Evolutionary conservation across 2,329 filamentous ascomycete species (phyloP).

Genomic region (Pseudogymnoascus sp.): DNA sequence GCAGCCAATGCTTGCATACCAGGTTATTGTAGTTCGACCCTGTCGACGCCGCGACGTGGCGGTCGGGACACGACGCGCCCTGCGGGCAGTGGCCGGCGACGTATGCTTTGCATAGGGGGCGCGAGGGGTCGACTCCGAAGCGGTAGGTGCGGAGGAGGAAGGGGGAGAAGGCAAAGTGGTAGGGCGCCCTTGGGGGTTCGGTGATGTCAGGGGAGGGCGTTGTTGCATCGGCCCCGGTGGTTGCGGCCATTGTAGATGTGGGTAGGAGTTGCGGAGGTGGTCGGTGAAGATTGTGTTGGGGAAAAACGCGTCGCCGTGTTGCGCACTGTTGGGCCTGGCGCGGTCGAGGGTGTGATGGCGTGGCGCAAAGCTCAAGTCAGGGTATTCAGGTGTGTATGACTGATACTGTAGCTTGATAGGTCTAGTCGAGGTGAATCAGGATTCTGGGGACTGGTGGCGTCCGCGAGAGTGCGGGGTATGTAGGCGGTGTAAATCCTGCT

Average conservation of each 20-base stretch:
- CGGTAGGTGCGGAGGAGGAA: constrained; percentile 78
- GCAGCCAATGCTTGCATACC: constrained; percentile 98
- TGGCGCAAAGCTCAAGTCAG: not conserved
- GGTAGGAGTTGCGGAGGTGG: not conserved
- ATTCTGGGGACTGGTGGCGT: not conserved
- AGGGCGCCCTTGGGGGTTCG: constrained; percentile 42
- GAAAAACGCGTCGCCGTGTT: not conserved
- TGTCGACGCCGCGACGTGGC: constrained; percentile 46
- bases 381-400: not conserved
- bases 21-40: constrained; percentile 61
- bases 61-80: constrained; percentile 75
- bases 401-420: not conserved
- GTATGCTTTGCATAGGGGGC: constrained; percentile 79
- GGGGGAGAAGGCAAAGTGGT: constrained; percentile 75
- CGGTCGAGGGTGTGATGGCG: not conserved
- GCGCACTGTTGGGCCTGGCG: not conserved
- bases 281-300: not conserved
- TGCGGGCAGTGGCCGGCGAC: constrained; percentile 78
- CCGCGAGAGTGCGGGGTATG: not conserved
- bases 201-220: constrained; percentile 23
- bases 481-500: constrained; percentile 3
- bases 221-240: not conserved
- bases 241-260: constrained; percentile 4
- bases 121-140: constrained; percentile 70
- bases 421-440: not conserved